Percentiles rank a stretch among this genome's conserved stretches.
phyloP scores from a whole-genome alignment of 2,329 filamentous ascomycete species.

The Epichloe typhina region DNA sequence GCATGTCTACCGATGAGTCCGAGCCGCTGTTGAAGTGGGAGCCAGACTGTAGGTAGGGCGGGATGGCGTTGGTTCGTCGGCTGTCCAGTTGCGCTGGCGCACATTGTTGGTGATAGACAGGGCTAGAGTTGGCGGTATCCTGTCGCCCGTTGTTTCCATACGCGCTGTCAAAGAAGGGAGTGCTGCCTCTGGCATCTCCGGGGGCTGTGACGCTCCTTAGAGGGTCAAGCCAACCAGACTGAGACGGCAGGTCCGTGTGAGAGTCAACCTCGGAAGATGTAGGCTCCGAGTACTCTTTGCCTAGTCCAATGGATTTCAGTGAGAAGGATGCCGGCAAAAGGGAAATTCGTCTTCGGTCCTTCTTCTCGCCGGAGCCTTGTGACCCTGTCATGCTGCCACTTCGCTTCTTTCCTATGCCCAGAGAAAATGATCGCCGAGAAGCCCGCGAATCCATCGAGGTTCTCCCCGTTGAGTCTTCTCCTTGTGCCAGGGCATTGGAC shows the following conservation, averaged over 20 bases:
- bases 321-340: constrained; percentile 53
- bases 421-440: constrained; percentile 56
- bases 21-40: constrained; percentile 37
- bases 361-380: constrained; percentile 43
- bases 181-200: constrained; percentile 22
- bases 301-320: constrained; percentile 48
- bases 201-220: constrained; percentile 21
- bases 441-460: constrained; percentile 56
- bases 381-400: constrained; percentile 52
- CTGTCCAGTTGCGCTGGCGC: constrained; percentile 26
- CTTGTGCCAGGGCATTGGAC: constrained; percentile 54
- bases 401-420: constrained; percentile 56
- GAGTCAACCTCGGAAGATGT: constrained; percentile 34
- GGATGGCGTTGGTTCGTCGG: constrained; percentile 29
- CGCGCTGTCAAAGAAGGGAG: constrained; percentile 26
- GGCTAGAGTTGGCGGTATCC: constrained; percentile 20
- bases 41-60: constrained; percentile 31
- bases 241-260: constrained; percentile 39
- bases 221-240: constrained; percentile 25
- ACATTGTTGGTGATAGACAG: constrained; percentile 29
- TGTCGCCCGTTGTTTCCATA: constrained; percentile 25
- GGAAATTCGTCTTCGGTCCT: constrained; percentile 53
- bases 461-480: constrained; percentile 37
- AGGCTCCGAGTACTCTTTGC: constrained; percentile 32
- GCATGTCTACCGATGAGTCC: constrained; percentile 39